phyloP scores from a whole-genome alignment of 2,329 filamentous ascomycete genomes.

The Paracamarosporium sp. region DNA sequence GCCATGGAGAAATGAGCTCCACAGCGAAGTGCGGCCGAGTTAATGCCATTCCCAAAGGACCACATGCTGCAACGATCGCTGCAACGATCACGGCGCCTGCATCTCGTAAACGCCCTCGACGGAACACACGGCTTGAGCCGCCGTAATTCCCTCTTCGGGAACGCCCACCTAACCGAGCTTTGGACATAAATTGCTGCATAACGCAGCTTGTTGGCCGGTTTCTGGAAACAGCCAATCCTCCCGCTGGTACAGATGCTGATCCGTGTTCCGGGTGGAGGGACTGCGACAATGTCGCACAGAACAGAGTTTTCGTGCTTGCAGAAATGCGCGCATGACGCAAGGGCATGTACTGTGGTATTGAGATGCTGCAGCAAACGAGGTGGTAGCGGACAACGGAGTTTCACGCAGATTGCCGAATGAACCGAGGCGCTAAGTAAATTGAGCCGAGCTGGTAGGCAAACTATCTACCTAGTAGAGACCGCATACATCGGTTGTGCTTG shows the following conservation, averaged over 20 bases:
- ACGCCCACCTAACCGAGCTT: not conserved
- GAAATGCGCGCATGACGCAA: conserved; percentile 9
- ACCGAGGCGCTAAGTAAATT: conserved; percentile 1
- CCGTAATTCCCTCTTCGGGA: not conserved
- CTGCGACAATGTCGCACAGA: not conserved
- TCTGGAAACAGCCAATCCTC: conserved; percentile 2
- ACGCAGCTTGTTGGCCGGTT: not conserved
- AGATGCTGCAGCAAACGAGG: not conserved
- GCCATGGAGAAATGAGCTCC: not conserved
- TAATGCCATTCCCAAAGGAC: no score
- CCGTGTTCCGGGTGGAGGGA: not conserved
- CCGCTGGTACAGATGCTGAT: not conserved
- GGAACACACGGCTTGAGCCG: conserved; percentile 1
- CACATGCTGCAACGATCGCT: not conserved
- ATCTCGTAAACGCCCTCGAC: not conserved
- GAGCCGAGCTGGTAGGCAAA: not conserved
- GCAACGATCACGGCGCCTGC: not conserved
- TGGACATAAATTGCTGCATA: conserved; percentile 2
- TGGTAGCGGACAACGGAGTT: conserved; percentile 2
- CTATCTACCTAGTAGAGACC: not conserved
- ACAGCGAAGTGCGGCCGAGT: not conserved
- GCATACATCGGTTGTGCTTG: not conserved
- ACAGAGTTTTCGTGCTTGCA: not conserved
- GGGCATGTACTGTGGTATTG: not conserved
- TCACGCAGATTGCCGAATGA: not conserved